Base-by-base conservation (phyloP, 2,329 filamentous ascomycete species). In the Paecilomyces variotii region DNA sequence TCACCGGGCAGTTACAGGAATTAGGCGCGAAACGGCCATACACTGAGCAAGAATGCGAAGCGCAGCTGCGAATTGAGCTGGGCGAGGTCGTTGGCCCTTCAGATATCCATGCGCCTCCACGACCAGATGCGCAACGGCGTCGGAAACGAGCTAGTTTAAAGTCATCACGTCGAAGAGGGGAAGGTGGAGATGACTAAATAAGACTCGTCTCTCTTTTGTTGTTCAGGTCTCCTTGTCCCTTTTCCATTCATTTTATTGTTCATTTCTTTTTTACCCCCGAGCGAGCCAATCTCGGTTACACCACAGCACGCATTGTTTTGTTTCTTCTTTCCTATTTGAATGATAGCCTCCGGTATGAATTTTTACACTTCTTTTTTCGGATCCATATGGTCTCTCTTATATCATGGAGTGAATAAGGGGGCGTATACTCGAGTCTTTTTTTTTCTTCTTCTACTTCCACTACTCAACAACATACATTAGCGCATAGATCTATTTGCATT, bases 11-110 rank as follows among this genome's bases (percentile, higher is more conserved):
- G 67, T 60, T 67, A 59, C 61, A 67, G 64, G 72, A 76, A 58
- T 64, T 75, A 12, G 73, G 71, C 7, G 67, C 69, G 27, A 68
- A 60, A 53, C 69, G 64, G 60, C 56, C 60, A 19, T 76, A 73
- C 55, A 72, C 70, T 2, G 62, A 73, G 19, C 66, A 70, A 56
- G 69, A 75, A 66, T 75, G 74, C 59, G 67, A 72, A 62, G 60
- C 67, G 55, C 70, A 74, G 62, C 57, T 75, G 55, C 64, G 60
- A 25, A 60, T 72, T 3, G 67, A 72, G 24, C 34, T 61, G 5
- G 65, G 63, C 57, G 56, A 63, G 11, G 39, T 25, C 32, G 55
- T 50, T 55, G 63, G 66, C 6, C 59, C 56, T n/a, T 57, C 56
- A 14, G 57, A 55, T 57, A 58, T 45, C 4, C 62, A 67, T 10